Evolutionary conservation across 306 rosid species (phyloP).

Genomic region (Pyrus communis): DNA sequence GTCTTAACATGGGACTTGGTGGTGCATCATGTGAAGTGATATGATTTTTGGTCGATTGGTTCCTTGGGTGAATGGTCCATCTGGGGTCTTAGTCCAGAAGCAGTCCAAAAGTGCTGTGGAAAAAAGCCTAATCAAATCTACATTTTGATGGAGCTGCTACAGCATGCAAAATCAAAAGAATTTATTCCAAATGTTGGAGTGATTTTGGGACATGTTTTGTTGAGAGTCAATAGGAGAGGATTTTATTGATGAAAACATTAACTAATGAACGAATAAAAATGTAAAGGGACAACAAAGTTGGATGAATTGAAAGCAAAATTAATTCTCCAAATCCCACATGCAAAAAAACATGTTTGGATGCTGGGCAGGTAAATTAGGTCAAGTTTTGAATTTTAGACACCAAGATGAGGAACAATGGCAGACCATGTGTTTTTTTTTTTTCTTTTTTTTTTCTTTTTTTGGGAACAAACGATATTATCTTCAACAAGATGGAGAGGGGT

Average conservation of each 20-base stretch:
- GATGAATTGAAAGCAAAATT: not conserved
- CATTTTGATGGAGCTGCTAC: not conserved
- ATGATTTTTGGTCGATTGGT: slow-evolving; percentile 8
- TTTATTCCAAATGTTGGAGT: not conserved
- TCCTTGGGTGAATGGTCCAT: slow-evolving; percentile 21
- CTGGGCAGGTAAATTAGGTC: not conserved
- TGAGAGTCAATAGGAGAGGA: not conserved
- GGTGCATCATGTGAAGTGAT: slow-evolving; percentile 20
- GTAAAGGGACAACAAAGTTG: not conserved
- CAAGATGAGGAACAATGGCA: not conserved
- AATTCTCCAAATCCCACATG: slow-evolving; percentile 1
- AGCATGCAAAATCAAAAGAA: not conserved
- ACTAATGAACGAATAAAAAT: not conserved
- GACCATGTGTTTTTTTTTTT: not conserved
- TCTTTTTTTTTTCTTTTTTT: no score
- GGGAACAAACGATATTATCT: no score
- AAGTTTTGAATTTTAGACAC: not conserved
- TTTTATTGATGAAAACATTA: not conserved
- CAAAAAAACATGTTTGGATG: not conserved
- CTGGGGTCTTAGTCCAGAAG: slow-evolving; percentile 10
- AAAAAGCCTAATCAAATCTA: not conserved
- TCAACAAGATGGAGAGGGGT: no score
- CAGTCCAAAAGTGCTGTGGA: not conserved
- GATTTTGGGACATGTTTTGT: not conserved
- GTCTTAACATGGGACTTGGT: not conserved